Conservation (phyloP, 495 filamentous ascomycete species). For the Penicillium ochrochloron region DNA sequence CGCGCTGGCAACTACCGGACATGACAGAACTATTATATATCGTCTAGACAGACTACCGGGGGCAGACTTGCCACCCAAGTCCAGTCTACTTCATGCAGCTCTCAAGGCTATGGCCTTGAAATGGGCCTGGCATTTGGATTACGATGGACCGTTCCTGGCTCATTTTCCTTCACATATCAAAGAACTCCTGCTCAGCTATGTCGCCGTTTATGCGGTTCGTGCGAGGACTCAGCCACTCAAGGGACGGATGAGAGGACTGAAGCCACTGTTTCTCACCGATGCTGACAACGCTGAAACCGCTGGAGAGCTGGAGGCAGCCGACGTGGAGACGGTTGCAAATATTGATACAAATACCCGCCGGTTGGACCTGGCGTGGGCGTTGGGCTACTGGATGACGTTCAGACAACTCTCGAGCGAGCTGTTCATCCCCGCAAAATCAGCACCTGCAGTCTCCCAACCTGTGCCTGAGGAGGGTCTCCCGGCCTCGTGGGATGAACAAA, state of each 20-base stretch:
- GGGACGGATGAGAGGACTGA: constrained; percentile 35
- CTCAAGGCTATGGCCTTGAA: constrained; percentile 66
- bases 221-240: constrained; percentile 37
- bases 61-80: constrained; percentile 42
- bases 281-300: constrained; percentile 18
- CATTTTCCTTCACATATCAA: constrained; percentile 66
- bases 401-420: constrained; percentile 62
- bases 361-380: constrained; percentile 66
- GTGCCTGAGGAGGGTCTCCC: constrained; percentile 32
- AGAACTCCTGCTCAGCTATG: constrained; percentile 63
- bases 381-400: constrained; percentile 63
- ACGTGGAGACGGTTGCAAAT: constrained; percentile 31
- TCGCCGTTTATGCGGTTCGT: constrained; percentile 60
- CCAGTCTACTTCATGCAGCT: constrained; percentile 60
- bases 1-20: constrained; percentile 8
- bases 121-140: constrained; percentile 70
- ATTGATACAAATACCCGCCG: constrained; percentile 57
- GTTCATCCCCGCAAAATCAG: constrained; percentile 36
- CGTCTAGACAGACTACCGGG: constrained; percentile 52
- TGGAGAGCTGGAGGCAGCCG: constrained; percentile 30
- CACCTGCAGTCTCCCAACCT: constrained; percentile 6
- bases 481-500: constrained; percentile 42
- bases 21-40: constrained; percentile 27
- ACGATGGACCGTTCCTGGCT: constrained; percentile 68
- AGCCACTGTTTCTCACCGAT: constrained; percentile 33